These are phyloP conservation scores for Tricholoma sp. DNA, from an alignment of 768 basidiomycete species.

Conservation along the genomic window DNA sequence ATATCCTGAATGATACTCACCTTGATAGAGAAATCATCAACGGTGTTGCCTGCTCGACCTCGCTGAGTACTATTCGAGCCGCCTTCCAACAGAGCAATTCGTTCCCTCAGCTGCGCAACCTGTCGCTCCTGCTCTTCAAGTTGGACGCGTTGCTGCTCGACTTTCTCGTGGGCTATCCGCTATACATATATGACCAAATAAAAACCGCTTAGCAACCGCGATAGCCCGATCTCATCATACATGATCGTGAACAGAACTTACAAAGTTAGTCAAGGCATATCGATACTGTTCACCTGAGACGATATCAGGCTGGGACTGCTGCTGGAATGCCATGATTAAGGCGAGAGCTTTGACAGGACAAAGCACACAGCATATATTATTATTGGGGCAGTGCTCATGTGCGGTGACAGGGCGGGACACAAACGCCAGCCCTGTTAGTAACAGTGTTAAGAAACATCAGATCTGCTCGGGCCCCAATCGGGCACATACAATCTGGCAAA, in stretches of 20 bases:
- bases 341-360: neutral
- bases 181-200: slow-evolving; percentile 21
- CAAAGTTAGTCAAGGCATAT: slow-evolving; percentile 82
- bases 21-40: slow-evolving; percentile 89
- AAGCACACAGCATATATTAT: neutral
- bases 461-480: too few species aligned
- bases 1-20: slow-evolving; percentile 30
- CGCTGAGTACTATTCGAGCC: slow-evolving; percentile 33
- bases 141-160: slow-evolving; percentile 74
- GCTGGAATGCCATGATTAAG: slow-evolving; percentile 22
- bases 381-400: neutral
- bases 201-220: neutral
- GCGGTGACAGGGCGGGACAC: neutral
- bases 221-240: neutral
- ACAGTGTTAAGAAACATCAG: too few species aligned
- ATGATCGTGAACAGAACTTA: slow-evolving; percentile 26
- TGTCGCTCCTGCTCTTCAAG: slow-evolving; percentile 83
- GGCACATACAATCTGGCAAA: too few species aligned
- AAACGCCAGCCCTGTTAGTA: neutral
- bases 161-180: slow-evolving; percentile 87
- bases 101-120: slow-evolving; percentile 64
- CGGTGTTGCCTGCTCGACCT: slow-evolving; percentile 53
- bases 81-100: slow-evolving; percentile 75
- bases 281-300: slow-evolving; percentile 68
- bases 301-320: slow-evolving; percentile 29